Conservation (phyloP, 441 rosid species). For the Lagerstroemia fauriei region DNA sequence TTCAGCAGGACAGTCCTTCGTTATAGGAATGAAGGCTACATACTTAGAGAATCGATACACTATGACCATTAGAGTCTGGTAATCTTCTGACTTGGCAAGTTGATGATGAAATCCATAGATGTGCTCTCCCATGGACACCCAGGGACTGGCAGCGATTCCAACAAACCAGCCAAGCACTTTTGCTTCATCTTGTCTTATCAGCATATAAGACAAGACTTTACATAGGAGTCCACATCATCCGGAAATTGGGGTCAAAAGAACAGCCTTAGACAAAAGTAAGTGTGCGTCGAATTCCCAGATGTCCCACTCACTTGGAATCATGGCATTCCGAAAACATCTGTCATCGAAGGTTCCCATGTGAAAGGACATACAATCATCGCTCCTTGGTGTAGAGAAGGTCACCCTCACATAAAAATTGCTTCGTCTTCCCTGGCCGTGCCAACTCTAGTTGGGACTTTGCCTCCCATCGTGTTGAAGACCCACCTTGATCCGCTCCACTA, state of each 20-base stretch:
- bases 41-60: constrained; percentile 5
- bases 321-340: neutral
- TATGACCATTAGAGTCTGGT: neutral
- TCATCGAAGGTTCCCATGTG: neutral
- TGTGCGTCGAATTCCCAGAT: neutral
- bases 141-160: neutral
- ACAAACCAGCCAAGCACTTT: neutral
- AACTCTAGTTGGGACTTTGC: neutral
- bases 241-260: neutral
- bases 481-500: neutral
- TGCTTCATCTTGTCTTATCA: neutral
- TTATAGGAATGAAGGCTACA: neutral
- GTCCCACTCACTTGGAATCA: neutral
- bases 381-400: neutral
- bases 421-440: neutral
- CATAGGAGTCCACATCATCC: neutral
- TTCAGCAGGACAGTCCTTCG: neutral
- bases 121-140: constrained; percentile 14
- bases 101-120: constrained; percentile 1
- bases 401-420: neutral
- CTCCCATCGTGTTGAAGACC: neutral
- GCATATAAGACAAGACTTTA: neutral
- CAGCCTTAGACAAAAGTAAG: neutral
- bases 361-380: neutral
- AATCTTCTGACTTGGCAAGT: neutral